Evolutionary conservation across 805 yeast species (phyloP).

Genomic region (Phaffomyces opuntiae): DNA sequence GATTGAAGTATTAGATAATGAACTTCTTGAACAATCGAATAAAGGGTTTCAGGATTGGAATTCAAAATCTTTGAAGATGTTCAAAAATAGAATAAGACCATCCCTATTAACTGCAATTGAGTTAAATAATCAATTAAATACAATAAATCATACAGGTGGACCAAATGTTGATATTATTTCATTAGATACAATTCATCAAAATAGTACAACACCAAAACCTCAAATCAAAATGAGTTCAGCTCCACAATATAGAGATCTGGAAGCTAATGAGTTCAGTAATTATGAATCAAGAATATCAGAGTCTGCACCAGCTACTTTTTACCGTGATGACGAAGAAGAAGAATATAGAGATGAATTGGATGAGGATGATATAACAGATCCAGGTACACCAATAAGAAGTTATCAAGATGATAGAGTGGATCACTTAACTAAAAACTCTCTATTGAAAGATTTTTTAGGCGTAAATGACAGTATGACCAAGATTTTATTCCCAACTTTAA

Average conservation of each 20-base stretch:
- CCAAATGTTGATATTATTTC: slow-evolving; percentile 8
- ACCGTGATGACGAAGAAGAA: slow-evolving; percentile 4
- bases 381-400: slow-evolving; percentile 2
- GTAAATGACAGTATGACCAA: slow-evolving; percentile 1
- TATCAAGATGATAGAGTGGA: background rate
- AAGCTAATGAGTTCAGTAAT: slow-evolving; percentile 3
- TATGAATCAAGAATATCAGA: slow-evolving; percentile 14
- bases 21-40: slow-evolving; percentile 3
- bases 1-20: slow-evolving; percentile 7
- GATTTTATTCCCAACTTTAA: slow-evolving; percentile 26
- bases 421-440: background rate
- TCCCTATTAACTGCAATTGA: slow-evolving; percentile 21
- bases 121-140: slow-evolving; percentile 13
- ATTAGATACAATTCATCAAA: slow-evolving; percentile 6
- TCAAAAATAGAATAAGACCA: slow-evolving; percentile 14
- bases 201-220: background rate
- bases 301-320: slow-evolving; percentile 13
- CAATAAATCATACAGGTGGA: background rate
- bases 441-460: slow-evolving; percentile 4
- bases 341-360: slow-evolving; percentile 4
- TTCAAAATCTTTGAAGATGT: slow-evolving; percentile 7
- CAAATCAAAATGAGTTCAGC: slow-evolving; percentile 14
- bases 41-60: slow-evolving; percentile 6
- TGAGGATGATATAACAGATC: slow-evolving; percentile 8
- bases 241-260: slow-evolving; percentile 14